These are phyloP conservation scores for Tubosaeta brunneosetosa DNA, from an alignment of 768 basidiomycete genomes.

Conservation along the genomic window DNA sequence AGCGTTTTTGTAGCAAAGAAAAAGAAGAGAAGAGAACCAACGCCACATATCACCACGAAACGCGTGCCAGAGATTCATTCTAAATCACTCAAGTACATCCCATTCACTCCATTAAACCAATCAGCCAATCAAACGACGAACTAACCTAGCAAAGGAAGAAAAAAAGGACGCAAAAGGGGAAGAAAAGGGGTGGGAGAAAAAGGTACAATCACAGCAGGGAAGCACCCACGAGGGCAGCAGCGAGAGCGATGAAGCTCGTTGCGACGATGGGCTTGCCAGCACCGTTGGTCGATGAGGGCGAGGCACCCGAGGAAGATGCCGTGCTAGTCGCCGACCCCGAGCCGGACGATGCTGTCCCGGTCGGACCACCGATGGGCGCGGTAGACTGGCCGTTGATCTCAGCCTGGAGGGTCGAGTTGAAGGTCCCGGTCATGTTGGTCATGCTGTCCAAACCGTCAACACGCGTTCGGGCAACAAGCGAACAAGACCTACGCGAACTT, in stretches of 20 bases:
- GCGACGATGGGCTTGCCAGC: constrained; percentile 25
- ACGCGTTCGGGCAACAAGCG: neutral
- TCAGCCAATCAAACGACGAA: neutral
- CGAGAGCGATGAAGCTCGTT: constrained; percentile 20
- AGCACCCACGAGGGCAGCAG: constrained; percentile 20
- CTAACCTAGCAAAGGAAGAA: neutral
- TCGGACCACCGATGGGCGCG: constrained; percentile 47
- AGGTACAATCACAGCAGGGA: constrained; percentile 15
- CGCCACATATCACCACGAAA: neutral
- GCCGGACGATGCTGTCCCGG: constrained; percentile 14
- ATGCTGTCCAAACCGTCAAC: constrained; percentile 37
- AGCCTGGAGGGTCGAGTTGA: constrained; percentile 49
- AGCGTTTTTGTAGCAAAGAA: neutral
- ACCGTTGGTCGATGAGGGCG: constrained; percentile 6
- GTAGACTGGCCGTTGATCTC: constrained; percentile 61
- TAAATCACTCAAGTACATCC: neutral
- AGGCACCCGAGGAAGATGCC: neutral
- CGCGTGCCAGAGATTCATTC: neutral
- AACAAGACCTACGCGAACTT: constrained; percentile 57
- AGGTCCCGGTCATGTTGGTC: constrained; percentile 65
- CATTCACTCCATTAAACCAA: neutral
- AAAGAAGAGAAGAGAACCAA: neutral
- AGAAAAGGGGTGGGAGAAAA: neutral
- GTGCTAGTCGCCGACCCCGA: neutral
- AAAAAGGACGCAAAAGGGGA: neutral